phyloP scores from a whole-genome alignment of 1,139 yeast species.

The Scheffersomyces illinoinensis region DNA sequence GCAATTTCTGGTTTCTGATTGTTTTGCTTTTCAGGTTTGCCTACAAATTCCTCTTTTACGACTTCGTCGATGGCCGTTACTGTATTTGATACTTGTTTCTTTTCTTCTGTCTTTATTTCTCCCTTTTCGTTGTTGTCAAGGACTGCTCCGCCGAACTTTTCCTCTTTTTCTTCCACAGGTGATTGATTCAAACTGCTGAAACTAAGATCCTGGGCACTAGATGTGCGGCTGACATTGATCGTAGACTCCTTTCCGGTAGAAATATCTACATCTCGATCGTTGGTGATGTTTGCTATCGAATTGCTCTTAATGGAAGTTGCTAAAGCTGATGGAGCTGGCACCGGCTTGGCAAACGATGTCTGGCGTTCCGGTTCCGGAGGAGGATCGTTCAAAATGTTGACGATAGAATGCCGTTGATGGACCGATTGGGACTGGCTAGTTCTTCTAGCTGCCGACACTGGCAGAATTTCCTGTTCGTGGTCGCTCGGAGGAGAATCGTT shows the following conservation, averaged over 20 bases:
- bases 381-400: slow-evolving; percentile 22
- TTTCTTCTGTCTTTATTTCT: neutral
- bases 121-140: neutral
- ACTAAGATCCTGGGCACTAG: slow-evolving; percentile 1
- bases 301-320: slow-evolving; percentile 24
- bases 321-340: slow-evolving; percentile 1
- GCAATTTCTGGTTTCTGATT: neutral
- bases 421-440: slow-evolving; percentile 4
- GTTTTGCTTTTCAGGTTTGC: neutral
- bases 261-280: slow-evolving; percentile 45
- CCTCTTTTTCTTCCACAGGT: neutral
- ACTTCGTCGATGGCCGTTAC: neutral
- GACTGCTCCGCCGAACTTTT: neutral
- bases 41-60: neutral
- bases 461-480: slow-evolving; percentile 12
- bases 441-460: neutral
- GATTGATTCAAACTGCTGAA: neutral
- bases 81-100: neutral
- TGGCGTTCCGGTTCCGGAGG: slow-evolving; percentile 3
- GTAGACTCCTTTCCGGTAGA: slow-evolving; percentile 35
- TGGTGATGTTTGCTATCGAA: slow-evolving; percentile 49
- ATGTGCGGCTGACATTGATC: slow-evolving; percentile 2
- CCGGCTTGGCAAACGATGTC: slow-evolving; percentile 6
- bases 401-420: slow-evolving; percentile 21
- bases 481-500: slow-evolving; percentile 41